phyloP scores from a whole-genome alignment of 331 rosid species.

The Quercus tomentella region DNA sequence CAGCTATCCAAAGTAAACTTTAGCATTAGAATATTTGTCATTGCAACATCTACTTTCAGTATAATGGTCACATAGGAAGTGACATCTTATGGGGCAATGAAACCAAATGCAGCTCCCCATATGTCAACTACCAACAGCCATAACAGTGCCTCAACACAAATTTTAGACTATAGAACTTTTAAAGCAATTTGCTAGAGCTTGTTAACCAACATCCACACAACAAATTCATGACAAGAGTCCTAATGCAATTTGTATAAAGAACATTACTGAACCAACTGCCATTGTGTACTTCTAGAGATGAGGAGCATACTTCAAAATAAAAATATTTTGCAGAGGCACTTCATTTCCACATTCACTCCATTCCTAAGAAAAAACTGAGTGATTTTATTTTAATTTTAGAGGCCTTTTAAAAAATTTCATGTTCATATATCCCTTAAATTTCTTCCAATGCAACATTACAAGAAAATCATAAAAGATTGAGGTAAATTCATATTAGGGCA shows the following conservation, averaged over 20 bases:
- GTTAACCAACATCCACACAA: background rate
- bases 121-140: background rate
- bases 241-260: background rate
- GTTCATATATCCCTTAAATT: background rate
- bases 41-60: background rate
- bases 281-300: background rate
- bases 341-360: background rate
- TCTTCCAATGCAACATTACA: background rate
- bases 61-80: background rate
- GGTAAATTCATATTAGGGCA: background rate
- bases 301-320: background rate
- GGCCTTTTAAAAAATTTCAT: background rate
- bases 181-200: background rate
- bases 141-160: background rate
- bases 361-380: background rate
- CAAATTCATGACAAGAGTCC: background rate
- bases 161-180: background rate
- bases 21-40: background rate
- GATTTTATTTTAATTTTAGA: background rate
- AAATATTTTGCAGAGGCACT: background rate
- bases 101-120: background rate
- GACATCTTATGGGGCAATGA: background rate
- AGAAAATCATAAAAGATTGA: background rate
- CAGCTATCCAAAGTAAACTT: background rate
- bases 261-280: background rate